Evolutionary conservation across 441 rosid genomes (phyloP).

Genomic region (Omphalea diandra): DNA sequence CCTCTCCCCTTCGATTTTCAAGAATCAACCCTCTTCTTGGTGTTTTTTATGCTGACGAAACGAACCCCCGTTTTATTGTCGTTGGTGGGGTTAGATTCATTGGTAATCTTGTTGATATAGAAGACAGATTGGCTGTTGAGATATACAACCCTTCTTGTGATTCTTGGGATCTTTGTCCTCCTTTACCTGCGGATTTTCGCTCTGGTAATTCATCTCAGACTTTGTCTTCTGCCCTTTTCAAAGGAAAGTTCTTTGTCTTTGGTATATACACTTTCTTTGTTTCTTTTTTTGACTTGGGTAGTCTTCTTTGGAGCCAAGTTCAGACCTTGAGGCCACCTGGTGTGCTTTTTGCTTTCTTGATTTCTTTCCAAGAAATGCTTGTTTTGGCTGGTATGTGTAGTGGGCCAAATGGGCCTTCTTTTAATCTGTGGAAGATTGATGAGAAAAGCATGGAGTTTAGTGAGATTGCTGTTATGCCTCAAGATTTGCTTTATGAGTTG

Average conservation of each 20-base stretch:
- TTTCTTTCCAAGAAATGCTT: conserved; percentile 55
- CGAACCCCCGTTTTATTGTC: conserved; percentile 40
- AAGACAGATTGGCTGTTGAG: conserved; percentile 67
- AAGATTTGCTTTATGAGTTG: conserved; percentile 48
- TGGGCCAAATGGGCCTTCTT: conserved; percentile 48
- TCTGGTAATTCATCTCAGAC: conserved; percentile 55
- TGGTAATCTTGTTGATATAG: conserved; percentile 75
- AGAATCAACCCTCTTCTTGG: conserved; percentile 65
- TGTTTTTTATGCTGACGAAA: too few relatives aligned
- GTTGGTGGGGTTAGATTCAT: conserved; percentile 73
- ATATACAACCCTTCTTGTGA: conserved; percentile 54
- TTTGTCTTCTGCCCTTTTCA: conserved; percentile 59
- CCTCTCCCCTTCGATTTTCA: conserved; percentile 56
- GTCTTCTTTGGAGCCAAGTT: conserved; percentile 61
- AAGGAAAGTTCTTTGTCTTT: conserved; percentile 50
- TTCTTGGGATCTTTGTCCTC: conserved; percentile 67
- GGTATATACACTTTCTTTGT: conserved; percentile 54
- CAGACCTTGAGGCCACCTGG: conserved; percentile 79
- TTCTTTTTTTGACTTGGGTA: conserved; percentile 56
- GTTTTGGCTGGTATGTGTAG: conserved; percentile 68
- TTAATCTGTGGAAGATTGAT: conserved; percentile 60
- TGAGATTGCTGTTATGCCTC: conserved; percentile 71
- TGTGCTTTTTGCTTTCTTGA: conserved; percentile 55
- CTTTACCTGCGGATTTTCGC: conserved; percentile 68
- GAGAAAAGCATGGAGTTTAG: conserved; percentile 59